Evolutionary conservation across 2,329 filamentous ascomycete species (phyloP).

Genomic region (Fusarium oxysporum): DNA sequence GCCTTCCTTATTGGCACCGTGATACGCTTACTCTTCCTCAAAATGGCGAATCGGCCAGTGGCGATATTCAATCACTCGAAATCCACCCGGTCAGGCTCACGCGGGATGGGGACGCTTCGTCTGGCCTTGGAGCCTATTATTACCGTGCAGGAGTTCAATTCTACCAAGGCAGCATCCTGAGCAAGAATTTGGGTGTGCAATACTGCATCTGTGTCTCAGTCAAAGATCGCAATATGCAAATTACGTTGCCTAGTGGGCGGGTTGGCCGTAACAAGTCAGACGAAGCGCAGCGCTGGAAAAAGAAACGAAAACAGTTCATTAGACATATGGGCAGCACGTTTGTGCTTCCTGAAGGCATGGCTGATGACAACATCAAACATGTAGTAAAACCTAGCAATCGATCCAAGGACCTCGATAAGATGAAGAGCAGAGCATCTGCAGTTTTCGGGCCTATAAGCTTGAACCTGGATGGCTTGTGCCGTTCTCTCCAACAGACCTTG

Average conservation of each 20-base stretch:
- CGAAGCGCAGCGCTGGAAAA: conserved; percentile 45
- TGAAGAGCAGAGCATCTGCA: neutral
- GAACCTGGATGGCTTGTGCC: conserved; percentile 42
- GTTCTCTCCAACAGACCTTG: conserved; percentile 36
- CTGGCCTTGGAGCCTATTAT: conserved; percentile 48
- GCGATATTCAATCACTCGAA: conserved; percentile 43
- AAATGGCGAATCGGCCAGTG: neutral
- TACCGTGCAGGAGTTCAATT: conserved; percentile 53
- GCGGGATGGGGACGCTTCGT: conserved; percentile 1
- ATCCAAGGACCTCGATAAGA: neutral
- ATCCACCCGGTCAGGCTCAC: conserved; percentile 46
- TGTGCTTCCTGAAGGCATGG: conserved; percentile 53
- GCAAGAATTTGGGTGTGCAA: conserved; percentile 56
- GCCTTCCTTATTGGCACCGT: conserved; percentile 53
- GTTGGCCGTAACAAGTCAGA: conserved; percentile 43
- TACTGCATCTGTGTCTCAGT: conserved; percentile 53
- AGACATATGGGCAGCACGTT: conserved; percentile 49
- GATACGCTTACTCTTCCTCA: conserved; percentile 48
- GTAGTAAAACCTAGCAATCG: conserved; percentile 28
- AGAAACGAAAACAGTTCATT: conserved; percentile 45
- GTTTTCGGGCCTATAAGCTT: conserved; percentile 36
- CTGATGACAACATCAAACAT: conserved; percentile 42
- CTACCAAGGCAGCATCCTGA: conserved; percentile 60
- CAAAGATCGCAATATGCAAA: conserved; percentile 37
- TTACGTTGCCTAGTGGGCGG: conserved; percentile 46